phyloP scores from a whole-genome alignment of 2,329 filamentous ascomycete genomes.

The Nigrospora osmanthi region DNA sequence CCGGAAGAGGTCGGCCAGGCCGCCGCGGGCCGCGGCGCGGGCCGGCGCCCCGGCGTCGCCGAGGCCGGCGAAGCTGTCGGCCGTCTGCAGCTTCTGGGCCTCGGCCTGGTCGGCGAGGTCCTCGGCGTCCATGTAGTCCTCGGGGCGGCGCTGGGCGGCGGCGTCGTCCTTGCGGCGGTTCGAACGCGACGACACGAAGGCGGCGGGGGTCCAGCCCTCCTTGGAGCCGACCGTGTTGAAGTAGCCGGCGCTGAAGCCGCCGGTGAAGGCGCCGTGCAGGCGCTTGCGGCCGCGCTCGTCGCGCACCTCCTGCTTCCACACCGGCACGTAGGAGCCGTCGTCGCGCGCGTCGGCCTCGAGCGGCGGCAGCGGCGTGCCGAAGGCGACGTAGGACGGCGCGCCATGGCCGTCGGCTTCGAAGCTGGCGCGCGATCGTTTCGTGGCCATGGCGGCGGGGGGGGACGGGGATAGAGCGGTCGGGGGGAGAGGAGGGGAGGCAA shows the following conservation, averaged over 20 bases:
- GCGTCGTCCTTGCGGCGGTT: slow-evolving; percentile 61
- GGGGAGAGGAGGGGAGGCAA: not conserved
- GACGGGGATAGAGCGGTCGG: too few species aligned
- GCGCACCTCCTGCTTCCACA: slow-evolving; percentile 98
- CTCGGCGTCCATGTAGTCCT: slow-evolving; percentile 98
- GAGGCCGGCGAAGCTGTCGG: slow-evolving; percentile 66
- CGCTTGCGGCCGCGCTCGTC: slow-evolving; percentile 88
- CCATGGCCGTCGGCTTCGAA: slow-evolving; percentile 69
- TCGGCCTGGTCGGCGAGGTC: slow-evolving; percentile 84
- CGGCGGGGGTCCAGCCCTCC: slow-evolving; percentile 91
- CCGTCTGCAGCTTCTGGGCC: slow-evolving; percentile 64
- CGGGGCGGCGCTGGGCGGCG: slow-evolving; percentile 39
- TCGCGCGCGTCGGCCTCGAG: slow-evolving; percentile 70
- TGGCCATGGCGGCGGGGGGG: slow-evolving; percentile 50
- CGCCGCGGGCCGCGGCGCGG: slow-evolving; percentile 11
- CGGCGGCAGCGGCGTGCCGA: slow-evolving; percentile 78
- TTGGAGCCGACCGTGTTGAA: slow-evolving; percentile 98
- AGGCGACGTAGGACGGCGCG: slow-evolving; percentile 65
- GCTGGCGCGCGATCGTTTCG: slow-evolving; percentile 69
- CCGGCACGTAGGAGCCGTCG: slow-evolving; percentile 83
- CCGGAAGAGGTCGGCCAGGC: slow-evolving; percentile 65
- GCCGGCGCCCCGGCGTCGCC: slow-evolving; percentile 46
- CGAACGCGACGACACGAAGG: slow-evolving; percentile 82
- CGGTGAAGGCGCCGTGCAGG: slow-evolving; percentile 92
- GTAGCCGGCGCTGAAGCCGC: slow-evolving; percentile 94